Percentiles rank a stretch among this genome's conserved stretches.
phyloP scores from a whole-genome alignment of 495 filamentous ascomycete species.

The Penicillium roqueforti region DNA sequence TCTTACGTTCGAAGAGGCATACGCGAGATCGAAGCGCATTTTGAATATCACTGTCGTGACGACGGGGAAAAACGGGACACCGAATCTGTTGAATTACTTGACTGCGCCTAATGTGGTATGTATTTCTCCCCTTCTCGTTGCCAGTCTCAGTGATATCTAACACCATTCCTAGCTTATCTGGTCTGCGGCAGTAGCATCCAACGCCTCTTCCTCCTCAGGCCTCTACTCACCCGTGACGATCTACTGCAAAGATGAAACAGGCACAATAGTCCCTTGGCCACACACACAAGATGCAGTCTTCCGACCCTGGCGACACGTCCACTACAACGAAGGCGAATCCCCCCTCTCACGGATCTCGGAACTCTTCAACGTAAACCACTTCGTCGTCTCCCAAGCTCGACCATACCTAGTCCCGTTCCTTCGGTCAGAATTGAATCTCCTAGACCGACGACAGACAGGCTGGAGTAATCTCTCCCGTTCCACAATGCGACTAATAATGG shows the following conservation, averaged over 20 bases:
- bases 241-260: conserved; percentile 77
- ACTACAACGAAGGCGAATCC: conserved; percentile 70
- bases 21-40: conserved; percentile 76
- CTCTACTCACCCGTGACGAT: conserved; percentile 65
- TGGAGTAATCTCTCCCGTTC: conserved; percentile 56
- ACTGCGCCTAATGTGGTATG: conserved; percentile 91
- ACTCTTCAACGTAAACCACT: conserved; percentile 96
- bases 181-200: conserved; percentile 91
- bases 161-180: conserved; percentile 62
- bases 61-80: conserved; percentile 66
- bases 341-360: conserved; percentile 81
- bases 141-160: not conserved
- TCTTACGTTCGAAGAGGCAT: conserved; percentile 92
- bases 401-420: conserved; percentile 91
- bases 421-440: conserved; percentile 72
- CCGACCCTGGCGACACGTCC: conserved; percentile 61
- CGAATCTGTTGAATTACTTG: conserved; percentile 85
- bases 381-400: conserved; percentile 93
- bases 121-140: conserved; percentile 16
- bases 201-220: conserved; percentile 61
- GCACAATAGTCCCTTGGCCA: conserved; percentile 76
- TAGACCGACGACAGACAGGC: conserved; percentile 58
- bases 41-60: conserved; percentile 90
- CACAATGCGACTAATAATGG: conserved; percentile 62
- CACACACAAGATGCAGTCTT: conserved; percentile 63